Percentiles rank a stretch among this genome's conserved stretches.
Conservation (phyloP, 2,329 filamentous ascomycete species). For the Hymenoscyphus occultus region DNA sequence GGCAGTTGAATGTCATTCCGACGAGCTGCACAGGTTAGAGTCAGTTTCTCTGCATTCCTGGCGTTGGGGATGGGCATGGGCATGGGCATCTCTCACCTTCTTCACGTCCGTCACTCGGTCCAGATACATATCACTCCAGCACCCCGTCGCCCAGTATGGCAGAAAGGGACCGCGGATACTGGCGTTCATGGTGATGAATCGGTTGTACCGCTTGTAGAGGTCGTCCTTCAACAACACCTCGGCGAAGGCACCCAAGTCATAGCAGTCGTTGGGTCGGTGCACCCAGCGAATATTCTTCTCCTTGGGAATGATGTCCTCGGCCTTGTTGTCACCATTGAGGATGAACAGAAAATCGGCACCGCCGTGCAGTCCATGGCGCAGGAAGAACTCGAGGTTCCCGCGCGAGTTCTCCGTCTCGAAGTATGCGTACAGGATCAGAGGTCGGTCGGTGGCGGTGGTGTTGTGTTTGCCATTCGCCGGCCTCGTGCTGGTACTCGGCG, state of each 20-base stretch:
- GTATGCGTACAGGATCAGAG: conserved; percentile 33
- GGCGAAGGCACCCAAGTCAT: conserved; percentile 31
- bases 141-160: conserved; percentile 29
- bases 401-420: conserved; percentile 29
- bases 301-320: conserved; percentile 19
- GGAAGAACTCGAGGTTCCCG: conserved; percentile 32
- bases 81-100: conserved; percentile 22
- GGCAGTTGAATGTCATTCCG: conserved; percentile 34
- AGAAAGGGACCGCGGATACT: conserved; percentile 34
- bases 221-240: conserved; percentile 28
- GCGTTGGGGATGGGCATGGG: not conserved
- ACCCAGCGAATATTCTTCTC: conserved; percentile 27
- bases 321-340: conserved; percentile 30
- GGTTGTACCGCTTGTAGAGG: conserved; percentile 31
- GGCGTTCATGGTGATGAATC: conserved; percentile 34
- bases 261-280: conserved; percentile 31
- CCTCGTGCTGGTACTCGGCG: not conserved
- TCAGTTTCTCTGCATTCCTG: conserved; percentile 12
- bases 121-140: conserved; percentile 34
- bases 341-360: conserved; percentile 34
- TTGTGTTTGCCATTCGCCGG: not conserved
- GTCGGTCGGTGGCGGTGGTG: conserved; percentile 17
- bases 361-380: conserved; percentile 31
- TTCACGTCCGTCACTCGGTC: conserved; percentile 27
- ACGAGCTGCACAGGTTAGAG: conserved; percentile 24